Percentiles rank a stretch among this genome's conserved stretches.
Conservation (phyloP, 73 alveolate genomes). For the Symbiodinium natans region DNA sequence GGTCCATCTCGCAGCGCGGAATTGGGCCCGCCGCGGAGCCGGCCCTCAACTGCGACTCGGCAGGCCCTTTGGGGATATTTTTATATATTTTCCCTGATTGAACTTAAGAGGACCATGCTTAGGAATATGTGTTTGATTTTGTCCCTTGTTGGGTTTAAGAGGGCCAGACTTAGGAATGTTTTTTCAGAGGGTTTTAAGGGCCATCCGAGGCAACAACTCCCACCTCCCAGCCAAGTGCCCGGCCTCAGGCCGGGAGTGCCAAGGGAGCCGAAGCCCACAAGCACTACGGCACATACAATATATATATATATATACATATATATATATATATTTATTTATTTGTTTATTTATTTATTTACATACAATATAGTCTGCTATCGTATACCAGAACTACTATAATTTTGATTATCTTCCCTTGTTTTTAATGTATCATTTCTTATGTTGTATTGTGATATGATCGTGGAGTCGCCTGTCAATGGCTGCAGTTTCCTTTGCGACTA, state of each 20-base stretch:
- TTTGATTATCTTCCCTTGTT: neutral
- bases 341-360: neutral
- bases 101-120: no score
- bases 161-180: no score
- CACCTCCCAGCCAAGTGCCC: neutral
- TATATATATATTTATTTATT: neutral
- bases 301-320: neutral
- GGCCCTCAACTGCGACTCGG: constrained; percentile 51
- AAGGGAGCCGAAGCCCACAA: neutral
- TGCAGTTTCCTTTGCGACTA: no score
- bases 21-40: constrained; percentile 36
- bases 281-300: neutral
- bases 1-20: constrained; percentile 88
- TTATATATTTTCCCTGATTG: no score
- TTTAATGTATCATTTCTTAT: neutral
- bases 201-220: no score
- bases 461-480: no score
- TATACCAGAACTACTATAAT: neutral
- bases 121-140: no score
- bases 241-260: neutral
- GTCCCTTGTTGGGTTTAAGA: no score
- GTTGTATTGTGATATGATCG: neutral
- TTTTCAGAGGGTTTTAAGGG: no score
- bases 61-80: no score
- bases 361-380: no score